Evolutionary conservation across 169 alveolate species (phyloP), one percentile per base, ranked within the genome.

Genomic region (Pseudocohnilembus persalinus): DNA sequence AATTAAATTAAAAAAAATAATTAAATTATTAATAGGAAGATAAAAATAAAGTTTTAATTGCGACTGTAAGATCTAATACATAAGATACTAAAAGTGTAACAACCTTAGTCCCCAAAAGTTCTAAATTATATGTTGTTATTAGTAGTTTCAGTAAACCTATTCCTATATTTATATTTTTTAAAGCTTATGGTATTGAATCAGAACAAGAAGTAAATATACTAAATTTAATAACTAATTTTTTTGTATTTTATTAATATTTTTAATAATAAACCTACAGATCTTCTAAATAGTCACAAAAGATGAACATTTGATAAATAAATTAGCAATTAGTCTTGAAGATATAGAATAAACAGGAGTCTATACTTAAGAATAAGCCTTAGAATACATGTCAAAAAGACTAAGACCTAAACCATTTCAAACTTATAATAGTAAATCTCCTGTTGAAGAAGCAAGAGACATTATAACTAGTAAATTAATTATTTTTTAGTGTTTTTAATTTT

Each of bases 11-110:
- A 11, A 11, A 49, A 49, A 49, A 11, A 11, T 49, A 49, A 49
- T 49, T 49, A 11, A 11, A 20, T 49, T 49, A 49, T 49, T 4
- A 11, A 49, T 49, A 49, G 68, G 95, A 92, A 93, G 99, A 98
- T 90, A 90, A 92, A 74, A 99, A 98, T 84, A 95, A 97, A 84
- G 97, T 96, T 91, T 93, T 98, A 16, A 96, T 98, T 49, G 99
- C 99, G 0, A 94, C 98, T 75, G 99, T 98, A 32, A 98, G 99
- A 68, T 98, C 99, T 11, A 97, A 99, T 11, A 97, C 99, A 0
- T 99, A 98, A 49, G 99, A 98, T 89, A 98, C 99, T 73, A 99
- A 99, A 90, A 95, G 99, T 74, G 93, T 99, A 83, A 98, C 99
- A 15, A 96, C 98, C 4, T 98, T 99, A 33, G 97, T 97, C n/a